Evolutionary conservation across 352 stramenopile genomes (phyloP).

Genomic region (Globisporangium recalcitrans): DNA sequence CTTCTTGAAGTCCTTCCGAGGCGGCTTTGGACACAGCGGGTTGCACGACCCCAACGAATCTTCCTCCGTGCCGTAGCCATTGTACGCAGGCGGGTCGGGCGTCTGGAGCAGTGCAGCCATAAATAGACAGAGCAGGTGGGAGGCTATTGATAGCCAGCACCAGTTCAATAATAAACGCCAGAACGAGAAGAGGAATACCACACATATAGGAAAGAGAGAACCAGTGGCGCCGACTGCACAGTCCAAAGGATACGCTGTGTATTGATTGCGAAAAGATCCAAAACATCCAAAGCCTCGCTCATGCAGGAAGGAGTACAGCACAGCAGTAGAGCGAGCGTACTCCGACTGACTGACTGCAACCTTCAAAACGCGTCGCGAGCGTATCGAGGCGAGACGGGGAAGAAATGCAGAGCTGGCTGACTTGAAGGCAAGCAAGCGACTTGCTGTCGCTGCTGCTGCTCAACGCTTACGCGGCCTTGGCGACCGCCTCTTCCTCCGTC

Average conservation of each 20-base stretch:
- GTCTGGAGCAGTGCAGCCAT: conserved; percentile 33
- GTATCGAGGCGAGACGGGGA: not conserved
- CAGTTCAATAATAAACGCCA: no score
- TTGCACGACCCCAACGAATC: conserved; percentile 68
- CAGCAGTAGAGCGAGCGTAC: not conserved
- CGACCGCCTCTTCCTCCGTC: conserved; percentile 28
- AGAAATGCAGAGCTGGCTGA: not conserved
- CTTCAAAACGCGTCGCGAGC: not conserved
- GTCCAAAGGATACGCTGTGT: conserved; percentile 7
- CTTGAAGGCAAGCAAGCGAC: not conserved
- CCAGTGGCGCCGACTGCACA: not conserved
- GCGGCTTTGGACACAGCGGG: conserved; percentile 59
- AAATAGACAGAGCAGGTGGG: not conserved
- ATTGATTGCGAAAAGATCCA: conserved; percentile 9
- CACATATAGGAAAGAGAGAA: no score
- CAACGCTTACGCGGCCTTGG: conserved; percentile 33
- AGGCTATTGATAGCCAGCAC: not conserved
- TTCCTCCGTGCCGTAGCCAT: conserved; percentile 72
- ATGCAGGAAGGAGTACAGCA: not conserved
- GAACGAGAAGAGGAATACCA: no score
- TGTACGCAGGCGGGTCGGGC: conserved; percentile 57
- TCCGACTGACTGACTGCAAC: not conserved
- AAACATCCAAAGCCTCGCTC: conserved; percentile 1
- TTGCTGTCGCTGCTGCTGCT: not conserved
- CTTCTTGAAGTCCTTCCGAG: conserved; percentile 78